Base-by-base conservation (phyloP, 176 grass and related monocot species). In the Hyparrhenia diplandra region DNA sequence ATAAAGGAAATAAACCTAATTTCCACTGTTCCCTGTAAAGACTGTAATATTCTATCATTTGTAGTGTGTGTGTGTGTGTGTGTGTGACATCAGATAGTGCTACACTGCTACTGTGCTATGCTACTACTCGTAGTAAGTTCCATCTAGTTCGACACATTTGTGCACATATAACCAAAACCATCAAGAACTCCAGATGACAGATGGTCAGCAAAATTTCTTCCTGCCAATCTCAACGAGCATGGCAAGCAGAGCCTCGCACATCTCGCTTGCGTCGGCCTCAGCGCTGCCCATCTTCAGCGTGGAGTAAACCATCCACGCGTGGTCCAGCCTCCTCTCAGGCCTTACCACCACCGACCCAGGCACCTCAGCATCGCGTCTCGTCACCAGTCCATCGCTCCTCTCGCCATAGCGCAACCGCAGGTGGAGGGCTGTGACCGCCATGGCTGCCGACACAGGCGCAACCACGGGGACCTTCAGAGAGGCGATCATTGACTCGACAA, bases 251-350 rank as follows among this genome's bases (percentile, higher is more conserved):
- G 90, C 90, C 70, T 94, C 95, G 21, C 92, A 94, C 83, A 94
- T 92, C 74, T 98, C 78, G 24, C 83, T 93, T 0, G 95, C 88
- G 64, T 98, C 92, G 10, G 92, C 90, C 52, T 98, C 86, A 0
- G 86, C 34, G 1, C 64, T 69, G 20, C 88, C 61, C 78, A 83
- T 81, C 45, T 76, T 89, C 52, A 79, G 35, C 20, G 88, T 75
- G 29, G 95, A 89, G 64, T 94, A 87, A 55, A 98, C 95, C 81
- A 94, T 90, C 95, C 92, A 94, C 31, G 92, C 83, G 25, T 98
- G 95, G 65, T 94, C 88, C 74, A 98, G 74, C 83, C 84, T 98
- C 65, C 86, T 82, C 55, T 98, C 84, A 24, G 87, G 79, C 71
- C 95, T 83, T 3, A 98, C 92, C 12, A 89, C 86, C 49, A 98